phyloP scores from a whole-genome alignment of 2,329 filamentous ascomycete genomes.

The Penicillium sp. region DNA sequence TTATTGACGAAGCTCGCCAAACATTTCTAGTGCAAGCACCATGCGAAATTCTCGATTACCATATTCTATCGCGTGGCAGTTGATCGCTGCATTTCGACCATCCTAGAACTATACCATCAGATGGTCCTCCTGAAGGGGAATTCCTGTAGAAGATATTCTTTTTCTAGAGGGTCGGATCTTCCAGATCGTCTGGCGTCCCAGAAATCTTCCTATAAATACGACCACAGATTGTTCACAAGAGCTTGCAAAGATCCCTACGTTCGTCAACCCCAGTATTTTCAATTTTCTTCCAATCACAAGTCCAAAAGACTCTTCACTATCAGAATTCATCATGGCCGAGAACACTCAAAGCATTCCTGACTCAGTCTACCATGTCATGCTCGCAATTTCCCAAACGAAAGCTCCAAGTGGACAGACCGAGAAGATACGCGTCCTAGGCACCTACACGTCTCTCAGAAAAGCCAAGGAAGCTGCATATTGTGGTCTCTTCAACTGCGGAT shows the following conservation, averaged over 20 bases:
- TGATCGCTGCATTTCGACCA: not conserved
- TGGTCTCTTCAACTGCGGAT: not conserved
- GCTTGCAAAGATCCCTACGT: not conserved
- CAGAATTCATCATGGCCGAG: not conserved
- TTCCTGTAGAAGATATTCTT: not conserved
- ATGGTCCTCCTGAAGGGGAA: not conserved
- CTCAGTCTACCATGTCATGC: not conserved
- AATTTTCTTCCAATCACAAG: not conserved
- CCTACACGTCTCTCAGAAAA: not conserved
- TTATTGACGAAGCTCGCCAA: not conserved
- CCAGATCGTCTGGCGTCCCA: not conserved
- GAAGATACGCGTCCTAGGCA: not conserved
- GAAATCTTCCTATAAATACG: not conserved
- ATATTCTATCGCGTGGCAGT: not conserved
- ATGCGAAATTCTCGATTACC: not conserved
- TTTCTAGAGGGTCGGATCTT: not conserved
- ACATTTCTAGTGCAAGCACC: not conserved
- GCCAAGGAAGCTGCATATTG: not conserved
- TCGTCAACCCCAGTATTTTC: not conserved
- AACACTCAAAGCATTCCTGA: not conserved
- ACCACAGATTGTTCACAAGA: not conserved
- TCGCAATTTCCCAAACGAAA: not conserved
- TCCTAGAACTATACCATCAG: not conserved
- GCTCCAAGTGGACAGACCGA: not conserved
- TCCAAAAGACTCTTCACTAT: not conserved